A percentile compares a stretch with the other conserved stretches of the same genome.
Conservation (phyloP, 768 basidiomycete genomes). For the Tricholoma sp. region DNA sequence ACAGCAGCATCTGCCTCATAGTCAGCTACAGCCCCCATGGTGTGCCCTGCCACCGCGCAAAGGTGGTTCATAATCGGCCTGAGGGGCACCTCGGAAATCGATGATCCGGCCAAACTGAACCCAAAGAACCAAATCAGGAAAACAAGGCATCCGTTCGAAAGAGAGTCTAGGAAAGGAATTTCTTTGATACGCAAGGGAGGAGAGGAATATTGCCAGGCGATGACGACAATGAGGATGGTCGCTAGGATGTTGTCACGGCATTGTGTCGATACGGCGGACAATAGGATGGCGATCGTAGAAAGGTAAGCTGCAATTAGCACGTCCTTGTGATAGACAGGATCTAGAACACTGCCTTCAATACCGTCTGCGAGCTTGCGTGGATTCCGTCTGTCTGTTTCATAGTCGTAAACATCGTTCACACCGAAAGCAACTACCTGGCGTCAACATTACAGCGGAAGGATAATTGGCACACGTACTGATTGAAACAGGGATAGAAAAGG, state of each 20-base stretch:
- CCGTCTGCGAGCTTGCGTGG: slow-evolving; percentile 11
- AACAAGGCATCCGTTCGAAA: slow-evolving; percentile 12
- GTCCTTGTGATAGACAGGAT: slow-evolving; percentile 6
- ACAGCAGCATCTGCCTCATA: slow-evolving; percentile 9
- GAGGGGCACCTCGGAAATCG: slow-evolving; percentile 2
- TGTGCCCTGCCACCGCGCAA: slow-evolving; percentile 11
- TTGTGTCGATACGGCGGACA: slow-evolving; percentile 3
- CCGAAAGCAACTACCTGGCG: slow-evolving; percentile 10
- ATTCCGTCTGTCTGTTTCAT: slow-evolving; percentile 13
- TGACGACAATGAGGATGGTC: neutral
- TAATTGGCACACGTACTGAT: neutral
- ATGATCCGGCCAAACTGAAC: slow-evolving; percentile 10
- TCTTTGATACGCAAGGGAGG: slow-evolving; percentile 14
- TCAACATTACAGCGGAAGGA: neutral
- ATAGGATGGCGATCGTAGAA: slow-evolving; percentile 10
- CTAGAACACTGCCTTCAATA: slow-evolving; percentile 9
- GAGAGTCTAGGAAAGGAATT: slow-evolving; percentile 9
- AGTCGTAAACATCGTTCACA: slow-evolving; percentile 14
- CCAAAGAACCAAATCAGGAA: slow-evolving; percentile 14
- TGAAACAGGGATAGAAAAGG: neutral
- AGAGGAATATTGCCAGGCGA: slow-evolving; percentile 14
- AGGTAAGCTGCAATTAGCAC: slow-evolving; percentile 9
- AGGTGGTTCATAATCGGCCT: slow-evolving; percentile 11
- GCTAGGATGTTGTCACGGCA: slow-evolving; percentile 9
- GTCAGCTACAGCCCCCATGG: slow-evolving; percentile 12